Base-by-base conservation (phyloP, 306 rosid genomes). In the Gastrolobium bilobum region DNA sequence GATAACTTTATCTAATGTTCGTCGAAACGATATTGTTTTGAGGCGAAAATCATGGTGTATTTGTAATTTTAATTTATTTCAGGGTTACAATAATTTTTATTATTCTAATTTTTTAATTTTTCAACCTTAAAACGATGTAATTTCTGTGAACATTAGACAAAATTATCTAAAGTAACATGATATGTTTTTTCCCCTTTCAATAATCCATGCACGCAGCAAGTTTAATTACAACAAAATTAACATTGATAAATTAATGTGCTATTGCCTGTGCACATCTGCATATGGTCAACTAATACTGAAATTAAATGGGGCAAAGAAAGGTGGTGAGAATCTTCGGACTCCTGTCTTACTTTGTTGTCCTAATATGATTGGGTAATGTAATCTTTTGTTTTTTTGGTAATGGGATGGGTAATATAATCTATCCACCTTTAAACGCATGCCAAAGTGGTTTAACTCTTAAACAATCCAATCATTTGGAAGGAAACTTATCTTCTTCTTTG, bases 161-260 rank as follows among this genome's bases (percentile, higher is more conserved):
- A n/a, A n/a, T n/a, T n/a, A n/a, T n/a, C n/a, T n/a, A n/a, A n/a
- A n/a, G n/a, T n/a, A n/a, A n/a, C n/a, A n/a, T n/a, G n/a, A n/a
- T n/a, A n/a, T n/a, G n/a, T n/a, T n/a, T n/a, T n/a, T n/a, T n/a
- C n/a, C n/a, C n/a, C n/a, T n/a, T n/a, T n/a, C n/a, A n/a, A n/a
- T 78, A 81, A 88, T 74, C 80, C 76, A 83, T 58, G 76, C 84
- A 65, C 51, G 71, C 85, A 50, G 34, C 73, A 68, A 39, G 58
- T 37, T 48, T 79, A 79, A 51, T 79, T 79, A 61, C 73, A 8
- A 14, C 68, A 71, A 43, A 10, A 14, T 10, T 47, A 13, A 38
- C 64, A 60, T 14, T 73, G 5, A 48, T 70, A 38, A 50, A 39
- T 60, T 71, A 33, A 53, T 48, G 8, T 5, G 20, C 6, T 20